A percentile compares a stretch with the other conserved stretches of the same genome.
Evolutionary conservation across 371 early-diverging fungal genomes (phyloP).

Genomic region (Rhizomucor pusillus): DNA sequence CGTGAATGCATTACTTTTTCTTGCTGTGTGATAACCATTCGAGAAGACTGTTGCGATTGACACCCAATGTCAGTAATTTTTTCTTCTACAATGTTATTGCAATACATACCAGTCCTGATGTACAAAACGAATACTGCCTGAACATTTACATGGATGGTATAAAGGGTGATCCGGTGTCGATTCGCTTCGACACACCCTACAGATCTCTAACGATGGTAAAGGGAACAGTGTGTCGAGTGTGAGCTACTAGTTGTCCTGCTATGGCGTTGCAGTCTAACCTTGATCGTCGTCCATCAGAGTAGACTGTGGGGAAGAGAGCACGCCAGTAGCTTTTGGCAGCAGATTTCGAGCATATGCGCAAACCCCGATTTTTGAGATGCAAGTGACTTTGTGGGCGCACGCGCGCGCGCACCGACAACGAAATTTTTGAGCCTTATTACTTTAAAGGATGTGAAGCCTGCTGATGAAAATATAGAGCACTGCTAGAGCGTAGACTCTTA

Average conservation of each 20-base stretch:
- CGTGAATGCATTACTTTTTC: conserved; percentile 51
- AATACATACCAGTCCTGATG: conserved; percentile 76
- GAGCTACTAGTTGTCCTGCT: neutral
- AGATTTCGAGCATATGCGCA: no score
- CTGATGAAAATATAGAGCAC: no score
- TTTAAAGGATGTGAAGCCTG: no score
- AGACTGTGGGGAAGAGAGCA: no score
- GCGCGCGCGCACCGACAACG: no score
- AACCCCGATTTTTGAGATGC: no score
- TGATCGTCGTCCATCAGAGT: conserved; percentile 21
- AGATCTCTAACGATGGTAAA: conserved; percentile 54
- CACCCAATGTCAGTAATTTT: neutral
- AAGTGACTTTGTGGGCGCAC: no score
- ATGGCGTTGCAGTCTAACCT: conserved; percentile 6
- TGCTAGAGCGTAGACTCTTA: no score
- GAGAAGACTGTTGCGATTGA: conserved; percentile 50
- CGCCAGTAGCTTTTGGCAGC: no score
- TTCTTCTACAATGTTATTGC: neutral
- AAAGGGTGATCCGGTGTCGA: conserved; percentile 77
- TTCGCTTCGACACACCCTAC: conserved; percentile 86
- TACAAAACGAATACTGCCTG: conserved; percentile 87
- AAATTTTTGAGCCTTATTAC: no score
- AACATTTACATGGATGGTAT: conserved; percentile 89
- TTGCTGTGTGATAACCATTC: conserved; percentile 87
- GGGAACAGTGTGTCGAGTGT: neutral